Conservation (phyloP, 2,329 filamentous ascomycete species). For the Colletotrichum sp. region DNA sequence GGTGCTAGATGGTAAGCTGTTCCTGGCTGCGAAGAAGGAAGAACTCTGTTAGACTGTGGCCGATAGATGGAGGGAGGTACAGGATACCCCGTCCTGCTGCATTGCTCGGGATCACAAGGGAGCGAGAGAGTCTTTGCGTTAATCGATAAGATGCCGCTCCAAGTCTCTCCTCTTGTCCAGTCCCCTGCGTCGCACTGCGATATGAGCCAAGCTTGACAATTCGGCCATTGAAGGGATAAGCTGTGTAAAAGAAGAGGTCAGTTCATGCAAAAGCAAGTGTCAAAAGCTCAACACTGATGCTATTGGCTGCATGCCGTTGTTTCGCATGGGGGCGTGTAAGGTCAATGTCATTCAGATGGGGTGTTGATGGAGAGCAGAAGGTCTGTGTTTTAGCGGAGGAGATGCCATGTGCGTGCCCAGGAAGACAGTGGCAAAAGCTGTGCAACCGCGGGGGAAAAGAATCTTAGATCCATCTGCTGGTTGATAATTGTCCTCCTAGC, state of each 20-base stretch:
- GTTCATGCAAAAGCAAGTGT: conserved; percentile 17
- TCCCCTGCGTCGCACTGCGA: neutral
- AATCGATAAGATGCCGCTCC: conserved; percentile 21
- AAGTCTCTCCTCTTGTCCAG: neutral
- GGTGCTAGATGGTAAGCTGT: neutral
- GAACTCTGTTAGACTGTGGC: conserved; percentile 4
- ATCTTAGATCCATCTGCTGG: neutral
- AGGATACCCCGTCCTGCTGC: conserved; percentile 15
- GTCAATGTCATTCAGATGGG: conserved; percentile 1
- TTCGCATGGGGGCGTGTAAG: conserved; percentile 18
- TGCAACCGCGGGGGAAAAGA: conserved; percentile 7
- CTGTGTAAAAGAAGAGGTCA: neutral
- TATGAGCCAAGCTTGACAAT: neutral
- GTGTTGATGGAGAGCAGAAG: conserved; percentile 2
- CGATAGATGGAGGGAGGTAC: conserved; percentile 9
- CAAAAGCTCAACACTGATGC: conserved; percentile 1
- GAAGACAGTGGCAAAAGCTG: conserved; percentile 15
- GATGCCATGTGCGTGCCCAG: conserved; percentile 16
- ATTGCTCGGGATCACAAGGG: conserved; percentile 11
- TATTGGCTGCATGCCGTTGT: conserved; percentile 10
- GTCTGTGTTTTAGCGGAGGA: conserved; percentile 15
- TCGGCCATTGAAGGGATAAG: conserved; percentile 1
- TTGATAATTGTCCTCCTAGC: neutral
- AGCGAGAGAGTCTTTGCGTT: conserved; percentile 7
- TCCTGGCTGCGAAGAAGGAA: conserved; percentile 1